Evolutionary conservation across 371 early-diverging fungal species (phyloP), one percentile per base, ranked within the genome.

Genomic region (Mortierella sp.): DNA sequence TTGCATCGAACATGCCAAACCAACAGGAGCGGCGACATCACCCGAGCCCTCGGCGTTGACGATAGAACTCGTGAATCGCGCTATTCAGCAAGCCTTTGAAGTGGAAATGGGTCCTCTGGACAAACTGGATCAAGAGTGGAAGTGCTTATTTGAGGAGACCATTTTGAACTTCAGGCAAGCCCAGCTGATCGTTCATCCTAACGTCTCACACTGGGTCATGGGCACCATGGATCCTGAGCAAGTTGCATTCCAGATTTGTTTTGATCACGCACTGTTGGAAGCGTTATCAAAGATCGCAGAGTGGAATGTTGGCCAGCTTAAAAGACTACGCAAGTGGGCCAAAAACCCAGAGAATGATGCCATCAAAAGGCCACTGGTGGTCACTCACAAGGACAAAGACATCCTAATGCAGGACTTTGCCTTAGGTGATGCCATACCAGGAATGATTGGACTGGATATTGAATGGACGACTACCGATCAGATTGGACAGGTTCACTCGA

Each of bases 391-490:
- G 5, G 24, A 27, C 10, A 24, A 44, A 25, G 54, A 54, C 34
- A 29, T 28, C 2, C 2, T 21, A 28, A 50, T 52, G 56, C 45
- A 48, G 27, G n/a, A n/a, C n/a, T n/a, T n/a, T n/a, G n/a, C n/a
- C n/a, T n/a, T n/a, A 34, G 39, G 46, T 6, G 19, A 27, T 0
- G 39, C n/a, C 19, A 47, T 40, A 16, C 45, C 56, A 8, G 29
- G 37, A 27, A 28, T 22, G 52, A 43, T 70, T 3, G 63, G 63
- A 29, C 19, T 72, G 49, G 54, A 65, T 37, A 57, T 72, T 17
- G 72, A 66, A 22, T 72, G 72, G 72, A 72, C 72, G 4, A 66
- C 72, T 8, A 65, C 60, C 21, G 62, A 61, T 25, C 44, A 53
- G 39, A 48, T 72, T 9, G 45, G 31, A 0, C 49, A 46, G 25